Base-by-base conservation (phyloP, 345 rosid genomes). In the Heritiera fomes region DNA sequence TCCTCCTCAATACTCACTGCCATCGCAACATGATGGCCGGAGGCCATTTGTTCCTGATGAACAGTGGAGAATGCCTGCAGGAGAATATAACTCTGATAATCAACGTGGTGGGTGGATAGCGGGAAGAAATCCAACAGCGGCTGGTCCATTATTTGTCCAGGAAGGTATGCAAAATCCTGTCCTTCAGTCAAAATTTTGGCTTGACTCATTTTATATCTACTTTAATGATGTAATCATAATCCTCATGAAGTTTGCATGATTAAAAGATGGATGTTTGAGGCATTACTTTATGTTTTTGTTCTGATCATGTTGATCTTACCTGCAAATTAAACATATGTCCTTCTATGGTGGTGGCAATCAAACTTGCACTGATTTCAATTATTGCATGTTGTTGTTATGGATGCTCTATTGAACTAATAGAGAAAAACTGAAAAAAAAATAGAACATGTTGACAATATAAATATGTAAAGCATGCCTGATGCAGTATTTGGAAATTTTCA, bases 31-130 rank as follows among this genome's bases (percentile, higher is more conserved):
- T 78, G 95, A 90, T 88, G 86, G 84, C 55, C 86, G 83, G 72
- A 86, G 91, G 82, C 90, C 82, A 73, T 91, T 80, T 79, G 79
- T 84, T 50, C 75, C 85, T 77, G 97, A 92, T 70, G 97, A 92
- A 75, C 84, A 86, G 40, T 93, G 98, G 98, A 85, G 88, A 84
- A 78, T 87, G 89, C 79, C 92, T 15, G 69, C 88, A 56, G 82
- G 83, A 80, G 92, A 90, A 80, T 86, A 79, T 80, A 84, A 79
- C 52, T 15, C 85, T 68, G 91, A 91, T 76, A 87, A 76, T 84
- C 95, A 89, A 83, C 86, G 73, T 41, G 87, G 93, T 80, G 82
- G 81, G 23, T 91, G 96, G 98, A 88, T 87, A 82, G 82, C 82
- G 77, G 99, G 91, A 81, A 87, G 93, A 87, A 84, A 84, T 71